phyloP scores from a whole-genome alignment of 331 rosid species.

The Quercus tomentella region DNA sequence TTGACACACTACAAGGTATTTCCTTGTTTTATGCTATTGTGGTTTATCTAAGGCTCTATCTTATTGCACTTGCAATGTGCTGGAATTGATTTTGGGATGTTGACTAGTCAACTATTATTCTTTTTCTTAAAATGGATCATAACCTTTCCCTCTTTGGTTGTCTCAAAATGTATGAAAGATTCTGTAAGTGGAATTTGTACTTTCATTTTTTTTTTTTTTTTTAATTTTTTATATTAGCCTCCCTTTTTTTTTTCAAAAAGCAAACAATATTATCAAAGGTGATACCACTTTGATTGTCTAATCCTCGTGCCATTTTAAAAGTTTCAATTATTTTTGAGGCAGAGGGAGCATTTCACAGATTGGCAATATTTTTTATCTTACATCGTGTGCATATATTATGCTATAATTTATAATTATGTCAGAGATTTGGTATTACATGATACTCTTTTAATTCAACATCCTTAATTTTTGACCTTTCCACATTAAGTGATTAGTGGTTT shows the following conservation, averaged over 20 bases:
- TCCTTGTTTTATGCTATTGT: neutral
- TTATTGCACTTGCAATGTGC: neutral
- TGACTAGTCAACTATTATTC: neutral
- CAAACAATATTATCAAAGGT: too few species aligned
- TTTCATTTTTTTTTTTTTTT: too few species aligned
- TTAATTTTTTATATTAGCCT: too few species aligned
- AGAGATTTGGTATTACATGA: neutral
- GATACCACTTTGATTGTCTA: too few species aligned
- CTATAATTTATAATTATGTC: neutral
- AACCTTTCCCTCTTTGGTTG: too few species aligned
- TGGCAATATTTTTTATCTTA: too few species aligned
- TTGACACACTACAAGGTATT: slow-evolving; percentile 97
- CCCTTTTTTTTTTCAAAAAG: too few species aligned
- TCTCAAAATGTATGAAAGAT: too few species aligned
- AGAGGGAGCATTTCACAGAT: too few species aligned
- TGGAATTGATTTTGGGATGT: neutral
- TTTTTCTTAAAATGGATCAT: neutral
- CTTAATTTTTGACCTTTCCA: neutral
- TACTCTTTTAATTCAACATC: neutral
- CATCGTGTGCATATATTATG: neutral
- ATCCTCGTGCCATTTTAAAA: too few species aligned
- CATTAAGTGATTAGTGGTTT: neutral
- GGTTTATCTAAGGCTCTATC: neutral
- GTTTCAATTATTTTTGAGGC: too few species aligned
- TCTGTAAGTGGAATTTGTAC: too few species aligned